Evolutionary conservation across 148 eudicot genomes (phyloP).

Genomic region (Rhododendron griersonianum): DNA sequence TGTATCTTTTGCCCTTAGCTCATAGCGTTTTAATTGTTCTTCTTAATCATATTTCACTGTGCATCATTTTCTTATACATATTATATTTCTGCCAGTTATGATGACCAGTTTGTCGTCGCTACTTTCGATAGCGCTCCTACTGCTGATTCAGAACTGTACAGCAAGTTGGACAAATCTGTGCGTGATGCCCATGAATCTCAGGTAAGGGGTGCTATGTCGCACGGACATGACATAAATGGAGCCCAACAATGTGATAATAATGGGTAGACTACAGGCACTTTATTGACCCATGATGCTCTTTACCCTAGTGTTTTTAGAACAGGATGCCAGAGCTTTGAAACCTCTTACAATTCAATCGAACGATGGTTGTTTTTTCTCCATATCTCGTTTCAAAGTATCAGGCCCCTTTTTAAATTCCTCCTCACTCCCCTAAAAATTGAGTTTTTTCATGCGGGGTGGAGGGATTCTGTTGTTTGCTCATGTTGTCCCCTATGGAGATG

Average conservation of each 20-base stretch:
- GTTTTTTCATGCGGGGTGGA: background rate
- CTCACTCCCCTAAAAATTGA: background rate
- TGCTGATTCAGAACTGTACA: slow-evolving; percentile 74
- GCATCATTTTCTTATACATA: background rate
- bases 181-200: slow-evolving; percentile 66
- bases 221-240: background rate
- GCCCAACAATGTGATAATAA: background rate
- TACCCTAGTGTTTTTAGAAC: background rate
- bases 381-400: background rate
- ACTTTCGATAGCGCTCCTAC: slow-evolving; percentile 93
- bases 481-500: background rate
- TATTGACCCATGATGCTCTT: background rate
- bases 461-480: background rate
- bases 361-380: background rate
- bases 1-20: background rate
- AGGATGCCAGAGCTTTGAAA: background rate
- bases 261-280: background rate
- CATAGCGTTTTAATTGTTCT: background rate
- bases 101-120: slow-evolving; percentile 64
- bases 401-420: background rate
- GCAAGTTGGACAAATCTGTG: slow-evolving; percentile 51
- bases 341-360: background rate
- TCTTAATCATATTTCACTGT: background rate
- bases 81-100: slow-evolving; percentile 45
- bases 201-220: slow-evolving; percentile 28